Evolutionary conservation across 164 flowering plant species (phyloP), one percentile per base, ranked within the genome.

Genomic region (Warburgia ugandensis): DNA sequence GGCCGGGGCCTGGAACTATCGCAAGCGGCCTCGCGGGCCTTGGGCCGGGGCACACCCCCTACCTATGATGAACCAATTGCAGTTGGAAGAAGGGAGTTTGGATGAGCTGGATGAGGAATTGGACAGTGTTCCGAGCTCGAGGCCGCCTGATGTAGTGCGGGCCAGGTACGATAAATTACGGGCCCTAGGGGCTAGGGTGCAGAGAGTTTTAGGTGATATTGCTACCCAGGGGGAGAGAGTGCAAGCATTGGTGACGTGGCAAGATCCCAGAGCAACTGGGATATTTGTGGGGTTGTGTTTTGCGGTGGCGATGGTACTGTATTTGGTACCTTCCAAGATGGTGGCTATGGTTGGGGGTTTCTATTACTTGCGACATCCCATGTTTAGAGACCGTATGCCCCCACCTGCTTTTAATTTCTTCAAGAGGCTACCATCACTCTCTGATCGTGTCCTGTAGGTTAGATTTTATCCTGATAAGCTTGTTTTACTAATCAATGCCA

Each of bases 71-170:
- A 81, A 69, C 67, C 32, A 81, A 29, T 87, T 90, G 0, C 48
- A 73, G 45, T 78, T 73, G 0, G 95, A 87, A 21, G n/a, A 49
- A 0, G 66, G 62, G 0, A 88, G 79, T 4, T 51, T 72, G 0
- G 96, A 92, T 0, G 96, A 92, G 59, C 73, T 92, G 0, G 99
- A 88, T 14, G 99, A 92, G 54, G 96, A 88, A 58, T 84, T 92
- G 26, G 95, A 92, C 48, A 47, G 66, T 3, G 33, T 83, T 46
- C 96, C 96, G 1, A 77, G 82, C 43, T 45, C 35, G 6, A 66
- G 77, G 55, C 41, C 84, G 1, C 23, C 63, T 1, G 90, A 91
- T 2, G 30, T 67, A 6, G 69, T 79, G 3, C 69, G 81, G 0
- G 73, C 59, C 5, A 69, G 96, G 68, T 91, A 87, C 30, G 95